These are phyloP conservation scores for Epithemia pelagica DNA, from an alignment of 108 stramenopile species.

Conservation along the genomic window DNA sequence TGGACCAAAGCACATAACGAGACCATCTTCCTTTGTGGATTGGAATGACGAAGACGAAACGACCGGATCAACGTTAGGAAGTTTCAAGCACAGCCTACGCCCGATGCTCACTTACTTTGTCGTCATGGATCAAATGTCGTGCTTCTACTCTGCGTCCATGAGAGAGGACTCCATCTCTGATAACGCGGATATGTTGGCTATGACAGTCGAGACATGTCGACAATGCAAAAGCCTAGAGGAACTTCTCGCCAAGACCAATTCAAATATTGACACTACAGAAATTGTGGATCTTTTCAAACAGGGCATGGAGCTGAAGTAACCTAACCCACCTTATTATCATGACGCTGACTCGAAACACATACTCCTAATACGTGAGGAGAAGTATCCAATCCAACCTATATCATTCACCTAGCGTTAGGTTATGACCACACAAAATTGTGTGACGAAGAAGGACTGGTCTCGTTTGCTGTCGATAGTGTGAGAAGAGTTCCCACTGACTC, in stretches of 20 bases:
- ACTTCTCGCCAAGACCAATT: conserved; percentile 47
- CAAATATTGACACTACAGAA: conserved; percentile 37
- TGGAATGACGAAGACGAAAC: conserved; percentile 44
- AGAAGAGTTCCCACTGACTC: too few species aligned
- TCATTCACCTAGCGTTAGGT: too few species aligned
- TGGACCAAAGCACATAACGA: conserved; percentile 24
- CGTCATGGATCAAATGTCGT: conserved; percentile 63
- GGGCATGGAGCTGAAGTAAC: too few species aligned
- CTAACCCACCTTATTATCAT: too few species aligned
- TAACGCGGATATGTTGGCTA: conserved; percentile 42
- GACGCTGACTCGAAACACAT: too few species aligned
- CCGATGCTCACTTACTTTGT: conserved; percentile 74
- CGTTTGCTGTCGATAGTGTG: too few species aligned
- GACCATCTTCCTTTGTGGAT: conserved; percentile 53
- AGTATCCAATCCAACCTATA: too few species aligned
- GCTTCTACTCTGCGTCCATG: conserved; percentile 44
- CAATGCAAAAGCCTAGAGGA: conserved; percentile 48
- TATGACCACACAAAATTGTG: too few species aligned
- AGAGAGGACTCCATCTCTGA: conserved; percentile 48
- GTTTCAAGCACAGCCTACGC: conserved; percentile 51
- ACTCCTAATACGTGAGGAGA: too few species aligned
- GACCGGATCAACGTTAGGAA: conserved; percentile 32
- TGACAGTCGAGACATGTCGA: conserved; percentile 49
- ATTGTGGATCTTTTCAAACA: conserved; percentile 65
- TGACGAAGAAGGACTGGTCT: too few species aligned